These are phyloP conservation scores for Diaporthe humulicola DNA, from an alignment of 2,329 filamentous ascomycete species.

Conservation along the genomic window DNA sequence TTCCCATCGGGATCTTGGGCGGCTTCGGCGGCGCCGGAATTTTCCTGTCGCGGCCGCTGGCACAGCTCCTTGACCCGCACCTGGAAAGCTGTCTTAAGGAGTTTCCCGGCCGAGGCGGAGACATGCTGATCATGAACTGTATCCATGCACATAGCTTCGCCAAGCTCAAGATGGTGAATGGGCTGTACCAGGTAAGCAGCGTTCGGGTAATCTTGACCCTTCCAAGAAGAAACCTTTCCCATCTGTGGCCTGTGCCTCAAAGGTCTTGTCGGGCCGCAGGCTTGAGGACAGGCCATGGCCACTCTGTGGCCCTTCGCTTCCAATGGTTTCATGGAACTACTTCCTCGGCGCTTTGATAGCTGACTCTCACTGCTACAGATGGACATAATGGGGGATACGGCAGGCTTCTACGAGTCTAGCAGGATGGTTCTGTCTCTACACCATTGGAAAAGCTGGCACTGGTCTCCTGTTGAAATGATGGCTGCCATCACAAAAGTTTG, in stretches of 20 bases:
- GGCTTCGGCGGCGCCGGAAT: constrained; percentile 72
- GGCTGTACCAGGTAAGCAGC: constrained; percentile 56
- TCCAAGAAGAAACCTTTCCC: too few species aligned
- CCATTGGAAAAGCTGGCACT: constrained; percentile 74
- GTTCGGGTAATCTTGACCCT: too few species aligned
- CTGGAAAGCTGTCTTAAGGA: constrained; percentile 62
- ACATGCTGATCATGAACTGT: constrained; percentile 69
- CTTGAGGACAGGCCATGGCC: too few species aligned
- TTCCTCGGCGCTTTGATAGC: too few species aligned
- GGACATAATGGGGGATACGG: constrained; percentile 66
- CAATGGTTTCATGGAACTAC: too few species aligned
- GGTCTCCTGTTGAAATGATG: constrained; percentile 63
- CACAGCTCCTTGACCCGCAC: constrained; percentile 59
- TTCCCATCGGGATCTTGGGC: constrained; percentile 66
- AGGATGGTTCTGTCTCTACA: constrained; percentile 67
- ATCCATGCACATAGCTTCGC: constrained; percentile 66
- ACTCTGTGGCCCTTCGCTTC: too few species aligned
- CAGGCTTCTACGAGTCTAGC: constrained; percentile 72
- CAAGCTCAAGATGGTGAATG: constrained; percentile 65
- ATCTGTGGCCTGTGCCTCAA: neutral
- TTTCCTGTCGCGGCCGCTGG: constrained; percentile 68
- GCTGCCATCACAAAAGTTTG: constrained; percentile 63
- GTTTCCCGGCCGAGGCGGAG: constrained; percentile 58
- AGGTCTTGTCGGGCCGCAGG: too few species aligned
- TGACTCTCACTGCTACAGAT: constrained; percentile 51